Conservation (phyloP, 1,284 basidiomycete species). For the Cryptococcus floricola region DNA sequence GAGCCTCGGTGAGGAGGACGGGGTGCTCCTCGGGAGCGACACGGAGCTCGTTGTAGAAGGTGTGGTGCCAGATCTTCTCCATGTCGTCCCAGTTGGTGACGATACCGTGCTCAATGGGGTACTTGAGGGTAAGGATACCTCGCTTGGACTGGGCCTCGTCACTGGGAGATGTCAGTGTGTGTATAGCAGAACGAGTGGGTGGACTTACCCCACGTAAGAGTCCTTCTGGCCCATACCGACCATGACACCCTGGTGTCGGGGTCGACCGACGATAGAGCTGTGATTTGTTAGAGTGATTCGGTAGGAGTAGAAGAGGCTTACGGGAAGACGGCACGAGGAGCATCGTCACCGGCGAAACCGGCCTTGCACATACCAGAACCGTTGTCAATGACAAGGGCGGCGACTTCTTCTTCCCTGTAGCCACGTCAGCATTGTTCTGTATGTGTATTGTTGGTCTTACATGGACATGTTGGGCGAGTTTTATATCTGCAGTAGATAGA, state of each 20-base stretch:
- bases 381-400: conserved; percentile 65
- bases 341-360: conserved; percentile 76
- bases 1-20: conserved; percentile 88
- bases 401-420: conserved; percentile 48
- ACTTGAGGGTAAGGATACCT: conserved; percentile 88
- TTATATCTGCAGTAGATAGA: not conserved
- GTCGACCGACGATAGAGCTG: conserved; percentile 85
- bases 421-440: conserved; percentile 4
- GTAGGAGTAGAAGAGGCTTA: conserved; percentile 38
- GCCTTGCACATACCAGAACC: conserved; percentile 91
- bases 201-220: conserved; percentile 72
- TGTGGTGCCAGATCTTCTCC: conserved; percentile 94
- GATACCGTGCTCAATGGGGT: conserved; percentile 69
- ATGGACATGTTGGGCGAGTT: conserved; percentile 7
- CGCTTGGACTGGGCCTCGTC: conserved; percentile 94
- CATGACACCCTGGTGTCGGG: conserved; percentile 90
- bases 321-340: conserved; percentile 71
- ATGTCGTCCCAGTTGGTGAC: conserved; percentile 97
- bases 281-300: not conserved
- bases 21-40: conserved; percentile 80
- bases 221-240: conserved; percentile 84
- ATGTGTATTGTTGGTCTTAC: conserved; percentile 3
- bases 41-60: conserved; percentile 83
- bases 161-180: conserved; percentile 46
- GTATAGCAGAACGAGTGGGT: not conserved